Evolutionary conservation across 108 stramenopile genomes (phyloP), one percentile per base, ranked within the genome.

Genomic region (Craspedostauros australis): DNA sequence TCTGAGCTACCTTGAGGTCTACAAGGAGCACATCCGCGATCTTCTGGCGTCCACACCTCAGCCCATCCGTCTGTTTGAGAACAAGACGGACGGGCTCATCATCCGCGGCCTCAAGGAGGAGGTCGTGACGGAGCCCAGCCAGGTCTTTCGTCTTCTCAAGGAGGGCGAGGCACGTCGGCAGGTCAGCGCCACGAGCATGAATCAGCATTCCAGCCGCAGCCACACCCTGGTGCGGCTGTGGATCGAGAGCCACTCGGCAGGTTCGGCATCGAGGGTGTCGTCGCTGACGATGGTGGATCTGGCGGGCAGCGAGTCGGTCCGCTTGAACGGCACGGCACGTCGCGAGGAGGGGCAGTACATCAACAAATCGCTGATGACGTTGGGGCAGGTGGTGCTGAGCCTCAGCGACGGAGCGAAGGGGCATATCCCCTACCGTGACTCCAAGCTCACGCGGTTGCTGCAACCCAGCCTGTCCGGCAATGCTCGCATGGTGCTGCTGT

Each of bases 331-430:
- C 5, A 86, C 91, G 5, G 72, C 68, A 7, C 84, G 98, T 31
- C 84, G 79, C 41, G 86, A 91, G 64, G 98, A 99, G 68, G 96
- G 95, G 3, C 93, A 95, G 28, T 95, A 95, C 60, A 99, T 99
- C 59, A 99, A 99, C 76, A 87, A 95, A 54, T 85, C 84, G 16
- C 84, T 99, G 16, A 86, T 97, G 59, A 83, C 95, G 3, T 71
- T 99, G 28, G 87, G 91, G 3, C 88, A 95, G 45, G 93, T 96
- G 15, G 94, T 96, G 11, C 73, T 82, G 55, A 76, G 82, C 43
- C 55, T 95, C 4, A 64, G 68, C 9, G 91, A 95, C 61, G 39
- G 47, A 7, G 53, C 61, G 39, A 31, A 62, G 68, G 50, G 45
- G 16, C 76, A 75, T 54, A 71, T 77, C 38, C 75, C 76, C 54